These are phyloP conservation scores for Tolypocladium cylindrosporum DNA, from an alignment of 2,329 filamentous ascomycete genomes.

Conservation along the genomic window DNA sequence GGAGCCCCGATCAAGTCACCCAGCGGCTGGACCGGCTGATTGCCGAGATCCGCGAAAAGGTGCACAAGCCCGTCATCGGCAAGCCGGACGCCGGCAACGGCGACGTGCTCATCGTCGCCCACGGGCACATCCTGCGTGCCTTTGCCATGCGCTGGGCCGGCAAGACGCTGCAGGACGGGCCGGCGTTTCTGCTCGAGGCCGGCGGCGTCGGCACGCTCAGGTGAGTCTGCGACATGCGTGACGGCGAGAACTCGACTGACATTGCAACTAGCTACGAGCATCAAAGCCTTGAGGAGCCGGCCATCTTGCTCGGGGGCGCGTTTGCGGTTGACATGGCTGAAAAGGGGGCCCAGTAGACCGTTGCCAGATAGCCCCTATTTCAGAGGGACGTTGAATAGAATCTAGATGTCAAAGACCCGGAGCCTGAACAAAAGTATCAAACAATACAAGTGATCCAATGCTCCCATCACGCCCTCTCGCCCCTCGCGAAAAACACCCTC, in stretches of 20 bases:
- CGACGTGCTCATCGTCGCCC: slow-evolving; percentile 59
- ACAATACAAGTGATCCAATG: background rate
- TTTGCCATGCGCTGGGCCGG: slow-evolving; percentile 82
- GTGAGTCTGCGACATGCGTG: slow-evolving; percentile 27
- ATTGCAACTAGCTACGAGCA: slow-evolving; percentile 59
- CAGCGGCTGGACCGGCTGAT: slow-evolving; percentile 67
- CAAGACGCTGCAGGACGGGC: slow-evolving; percentile 63
- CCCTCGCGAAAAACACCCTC: slow-evolving; percentile 23
- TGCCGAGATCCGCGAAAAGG: slow-evolving; percentile 57
- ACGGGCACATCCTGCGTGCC: slow-evolving; percentile 80
- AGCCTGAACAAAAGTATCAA: background rate
- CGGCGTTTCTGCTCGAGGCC: slow-evolving; percentile 75
- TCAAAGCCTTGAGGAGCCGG: slow-evolving; percentile 66
- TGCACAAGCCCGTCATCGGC: slow-evolving; percentile 53
- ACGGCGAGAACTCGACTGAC: background rate
- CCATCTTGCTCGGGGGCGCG: slow-evolving; percentile 65
- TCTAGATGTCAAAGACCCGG: background rate
- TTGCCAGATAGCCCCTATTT: background rate
- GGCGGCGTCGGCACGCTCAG: slow-evolving; percentile 76
- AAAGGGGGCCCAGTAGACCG: slow-evolving; percentile 4
- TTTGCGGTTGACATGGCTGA: slow-evolving; percentile 42
- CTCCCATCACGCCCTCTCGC: slow-evolving; percentile 7
- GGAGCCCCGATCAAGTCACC: slow-evolving; percentile 63
- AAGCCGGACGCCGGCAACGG: slow-evolving; percentile 28
- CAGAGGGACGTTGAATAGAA: background rate